Evolutionary conservation across 108 stramenopile genomes (phyloP), one percentile per base, ranked within the genome.

Genomic region (Mediolabrus comicus): DNA sequence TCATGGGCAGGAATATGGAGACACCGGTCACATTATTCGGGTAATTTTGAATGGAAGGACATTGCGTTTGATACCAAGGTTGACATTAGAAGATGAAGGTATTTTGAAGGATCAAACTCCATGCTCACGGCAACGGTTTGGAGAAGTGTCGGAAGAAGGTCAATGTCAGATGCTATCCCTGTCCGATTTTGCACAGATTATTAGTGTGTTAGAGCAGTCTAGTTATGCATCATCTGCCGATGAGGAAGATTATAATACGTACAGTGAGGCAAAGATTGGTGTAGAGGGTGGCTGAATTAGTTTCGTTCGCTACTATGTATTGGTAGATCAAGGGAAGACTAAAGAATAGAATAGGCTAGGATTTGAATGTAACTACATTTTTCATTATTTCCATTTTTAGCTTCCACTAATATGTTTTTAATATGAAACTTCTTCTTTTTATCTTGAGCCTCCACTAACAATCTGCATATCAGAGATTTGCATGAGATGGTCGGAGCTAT

Each of bases 401-500:
- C 22, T 49, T 49, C 19, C 46, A 49, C 46, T 49, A 49, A 49
- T 24, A 49, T 49, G 46, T 49, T 6, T 22, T 19, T 49, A n/a
- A 22, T 49, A 49, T 49, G 46, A 49, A 49, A 49, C 46, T 49
- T 69, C 24, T 62, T 71, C 49, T 56, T 17, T 49, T 69, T 30
- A 71, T 71, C 49, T 56, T 17, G 52, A 49, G 52, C 70, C 39
- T 62, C 82, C 80, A 25, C 83, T 65, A 43, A 90, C 58, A 38
- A 97, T 90, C 79, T 96, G 95, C 80, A 98, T 84, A 72, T 98
- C 98, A 12, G 95, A 91, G 52, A 96, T 92, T 75, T 98, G 82
- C 90, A 96, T 89, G 66, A 98, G 77, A 81, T 99, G 98, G 85
- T 99, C 98, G 13, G 94, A 96, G 55, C 92, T 92, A 68, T 84